Evolutionary conservation across 306 rosid genomes (phyloP).

Genomic region (Cicer bijugum): DNA sequence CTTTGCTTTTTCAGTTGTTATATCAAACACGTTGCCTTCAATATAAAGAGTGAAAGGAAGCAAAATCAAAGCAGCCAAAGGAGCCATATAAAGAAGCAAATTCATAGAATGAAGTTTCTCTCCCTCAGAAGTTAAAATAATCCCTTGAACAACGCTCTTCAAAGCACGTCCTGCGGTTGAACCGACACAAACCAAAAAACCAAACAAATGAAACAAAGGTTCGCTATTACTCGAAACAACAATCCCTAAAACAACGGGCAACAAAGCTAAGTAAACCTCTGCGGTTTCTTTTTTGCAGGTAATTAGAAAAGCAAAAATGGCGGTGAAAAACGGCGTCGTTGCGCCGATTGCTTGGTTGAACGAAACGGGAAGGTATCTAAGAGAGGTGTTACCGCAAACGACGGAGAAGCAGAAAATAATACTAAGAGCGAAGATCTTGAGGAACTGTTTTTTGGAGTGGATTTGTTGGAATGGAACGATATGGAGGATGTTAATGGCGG

Average conservation of each 20-base stretch:
- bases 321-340: constrained; percentile 91
- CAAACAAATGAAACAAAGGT: constrained; percentile 78
- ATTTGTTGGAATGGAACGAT: constrained; percentile 78
- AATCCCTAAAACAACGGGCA: constrained; percentile 88
- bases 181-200: constrained; percentile 77
- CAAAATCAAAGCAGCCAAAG: constrained; percentile 76
- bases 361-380: constrained; percentile 83
- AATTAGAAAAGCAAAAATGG: constrained; percentile 71
- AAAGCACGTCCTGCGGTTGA: constrained; percentile 92
- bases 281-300: constrained; percentile 79
- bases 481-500: constrained; percentile 65
- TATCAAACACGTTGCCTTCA: constrained; percentile 80
- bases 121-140: constrained; percentile 71
- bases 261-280: constrained; percentile 69
- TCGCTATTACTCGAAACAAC: constrained; percentile 82
- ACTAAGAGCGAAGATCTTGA: constrained; percentile 79
- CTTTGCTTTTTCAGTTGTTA: constrained; percentile 61
- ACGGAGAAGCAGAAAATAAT: constrained; percentile 91
- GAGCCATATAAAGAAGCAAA: constrained; percentile 88
- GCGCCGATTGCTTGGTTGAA: constrained; percentile 96
- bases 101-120: constrained; percentile 98
- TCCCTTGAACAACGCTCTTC: constrained; percentile 89
- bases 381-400: constrained; percentile 88
- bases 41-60: constrained; percentile 77
- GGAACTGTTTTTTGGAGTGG: constrained; percentile 71